Base-by-base conservation (phyloP, 495 filamentous ascomycete species). In the Neurospora hispaniola region DNA sequence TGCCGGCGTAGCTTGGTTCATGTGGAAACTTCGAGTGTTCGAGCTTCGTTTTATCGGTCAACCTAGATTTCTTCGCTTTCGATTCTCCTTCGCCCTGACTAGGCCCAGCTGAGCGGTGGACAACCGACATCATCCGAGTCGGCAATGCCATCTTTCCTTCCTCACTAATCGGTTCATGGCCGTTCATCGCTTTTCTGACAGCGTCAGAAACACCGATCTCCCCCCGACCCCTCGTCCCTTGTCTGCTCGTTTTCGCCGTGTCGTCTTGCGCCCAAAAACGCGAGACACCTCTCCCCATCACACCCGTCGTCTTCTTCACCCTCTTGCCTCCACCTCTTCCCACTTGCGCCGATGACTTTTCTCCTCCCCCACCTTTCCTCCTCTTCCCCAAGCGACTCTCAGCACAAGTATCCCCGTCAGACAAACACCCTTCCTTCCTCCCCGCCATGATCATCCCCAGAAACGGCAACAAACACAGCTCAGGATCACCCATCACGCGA, bases 241-340 rank as follows among this genome's bases (percentile, higher is more conserved):
- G 54, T 31, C 54, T 66, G 27, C 11, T 66, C 14, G 3, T 35
- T 9, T 9, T 35, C 4, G 54, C 6, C 3, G 27, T 35, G 14
- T 62, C 69, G 14, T 44, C 71, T 1, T 75, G 69, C 16, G 20
- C 74, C 71, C 73, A 79, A 42, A 75, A 75, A 5, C 31, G 76
- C 5, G 77, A 79, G 6, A 74, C 62, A 35, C 42, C 40, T n/a
- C 31, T 74, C 2, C n/a, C 42, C 11, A 23, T 6, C 7, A 12
- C 14, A 9, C n/a, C 20, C 27, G n/a, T 35, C 2, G 27, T 3
- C 8, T 68, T 35, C 27, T 42, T 42, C 27, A 5, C 27, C 14
- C 54, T 38, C 54, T 66, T 66, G 4, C 54, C 71, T 42, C 48
- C 62, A 68, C 44, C 38, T 66, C 20, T 71, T 41, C 12, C 18